Percentiles rank a stretch among this genome's conserved stretches.
These are phyloP conservation scores for Phytomonas sp. DNA, from an alignment of 208 protist genomes.

Conservation along the genomic window DNA sequence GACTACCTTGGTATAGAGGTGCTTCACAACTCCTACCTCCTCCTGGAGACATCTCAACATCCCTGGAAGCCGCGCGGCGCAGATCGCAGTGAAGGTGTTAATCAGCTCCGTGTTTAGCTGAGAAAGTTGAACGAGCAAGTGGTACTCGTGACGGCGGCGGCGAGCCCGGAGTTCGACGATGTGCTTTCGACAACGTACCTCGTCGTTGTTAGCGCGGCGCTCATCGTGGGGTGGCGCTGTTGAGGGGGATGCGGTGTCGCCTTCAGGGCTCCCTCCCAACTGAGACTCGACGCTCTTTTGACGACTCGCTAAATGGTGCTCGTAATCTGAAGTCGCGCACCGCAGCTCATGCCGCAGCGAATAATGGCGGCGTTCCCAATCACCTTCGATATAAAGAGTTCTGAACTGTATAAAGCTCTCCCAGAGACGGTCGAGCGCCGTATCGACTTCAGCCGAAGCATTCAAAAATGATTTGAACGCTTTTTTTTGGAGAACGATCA, in stretches of 20 bases:
- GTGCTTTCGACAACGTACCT: not conserved
- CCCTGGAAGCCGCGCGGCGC: conserved; percentile 21
- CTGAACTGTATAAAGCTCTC: too few species aligned
- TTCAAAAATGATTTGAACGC: too few species aligned
- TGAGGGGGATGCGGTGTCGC: not conserved
- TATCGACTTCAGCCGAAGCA: too few species aligned
- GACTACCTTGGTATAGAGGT: conserved; percentile 15
- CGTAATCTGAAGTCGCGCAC: too few species aligned
- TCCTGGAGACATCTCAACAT: conserved; percentile 15
- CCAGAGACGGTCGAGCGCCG: too few species aligned
- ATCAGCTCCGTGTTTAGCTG: conserved; percentile 81
- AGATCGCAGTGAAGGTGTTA: conserved; percentile 59
- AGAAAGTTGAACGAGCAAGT: conserved; percentile 45
- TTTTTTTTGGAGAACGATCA: conserved; percentile 15
- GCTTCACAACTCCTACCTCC: conserved; percentile 15
- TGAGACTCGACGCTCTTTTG: conserved; percentile 12
- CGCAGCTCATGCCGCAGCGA: too few species aligned
- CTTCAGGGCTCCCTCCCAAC: not conserved
- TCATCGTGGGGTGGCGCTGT: conserved; percentile 1
- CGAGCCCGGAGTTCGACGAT: conserved; percentile 10
- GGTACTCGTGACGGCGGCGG: conserved; percentile 26
- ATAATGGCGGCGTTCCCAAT: too few species aligned
- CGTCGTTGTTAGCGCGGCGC: not conserved
- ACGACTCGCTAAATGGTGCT: not conserved
- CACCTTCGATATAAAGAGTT: too few species aligned